phyloP scores from a whole-genome alignment of 768 basidiomycete species.

The Lentinus brumalis region DNA sequence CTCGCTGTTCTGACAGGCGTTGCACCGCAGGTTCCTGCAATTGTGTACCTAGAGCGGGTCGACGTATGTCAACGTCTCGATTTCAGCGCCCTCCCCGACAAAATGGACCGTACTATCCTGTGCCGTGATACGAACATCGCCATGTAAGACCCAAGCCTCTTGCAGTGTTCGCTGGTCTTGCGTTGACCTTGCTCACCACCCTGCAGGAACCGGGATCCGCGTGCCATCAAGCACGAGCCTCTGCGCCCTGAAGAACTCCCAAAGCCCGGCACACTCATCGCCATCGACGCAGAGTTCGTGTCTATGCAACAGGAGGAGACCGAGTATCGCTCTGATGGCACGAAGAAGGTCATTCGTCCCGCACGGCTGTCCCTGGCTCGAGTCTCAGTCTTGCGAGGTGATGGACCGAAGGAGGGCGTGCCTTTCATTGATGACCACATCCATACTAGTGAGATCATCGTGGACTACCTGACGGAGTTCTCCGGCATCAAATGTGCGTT shows the following conservation, averaged over 20 bases:
- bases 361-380: conserved; percentile 90
- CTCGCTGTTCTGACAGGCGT: neutral
- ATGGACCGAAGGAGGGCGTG: conserved; percentile 74
- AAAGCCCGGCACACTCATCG: conserved; percentile 80
- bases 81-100: conserved; percentile 61
- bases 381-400: conserved; percentile 90
- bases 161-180: neutral
- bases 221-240: conserved; percentile 75
- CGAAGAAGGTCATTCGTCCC: conserved; percentile 89
- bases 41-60: conserved; percentile 85
- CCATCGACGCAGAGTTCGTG: conserved; percentile 98
- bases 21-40: conserved; percentile 67
- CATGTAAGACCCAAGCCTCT: conserved; percentile 47
- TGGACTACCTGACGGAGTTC: conserved; percentile 96
- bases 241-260: conserved; percentile 78
- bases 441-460: conserved; percentile 91
- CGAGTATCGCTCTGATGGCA: conserved; percentile 93
- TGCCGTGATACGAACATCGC: conserved; percentile 89
- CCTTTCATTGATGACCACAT: conserved; percentile 99
- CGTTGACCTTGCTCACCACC: neutral
- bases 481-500: conserved; percentile 91
- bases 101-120: conserved; percentile 73
- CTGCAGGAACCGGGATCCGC: conserved; percentile 72
- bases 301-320: conserved; percentile 98
- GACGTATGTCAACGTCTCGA: conserved; percentile 63